Evolutionary conservation across 495 filamentous ascomycete genomes (phyloP), one percentile per base, ranked within the genome.

Genomic region (Aspergillus haitiensis): DNA sequence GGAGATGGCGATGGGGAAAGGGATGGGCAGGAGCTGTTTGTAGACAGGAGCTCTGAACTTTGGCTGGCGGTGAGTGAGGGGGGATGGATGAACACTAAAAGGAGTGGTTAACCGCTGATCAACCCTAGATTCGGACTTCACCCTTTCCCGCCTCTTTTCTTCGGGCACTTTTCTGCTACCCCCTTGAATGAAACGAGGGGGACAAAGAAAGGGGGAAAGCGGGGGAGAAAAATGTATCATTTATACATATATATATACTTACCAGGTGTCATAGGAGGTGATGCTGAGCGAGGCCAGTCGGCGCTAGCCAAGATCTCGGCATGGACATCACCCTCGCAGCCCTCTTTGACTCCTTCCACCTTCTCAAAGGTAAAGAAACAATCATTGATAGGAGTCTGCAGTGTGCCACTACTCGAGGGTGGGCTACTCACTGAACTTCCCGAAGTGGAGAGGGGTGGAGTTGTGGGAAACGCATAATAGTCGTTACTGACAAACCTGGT

Each of bases 231-330:
- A 27, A 27, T 27, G 21, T 27, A 27, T 27, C 21, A 27, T 47
- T 7, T 47, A 40, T 9, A 10, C 7, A 21, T 47, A 10, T 21
- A 10, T 2, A 47, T 21, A 15, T 42, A 87, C 91, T 74, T 88
- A 97, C 93, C 89, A 84, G 94, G 94, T 69, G 92, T 94, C 81
- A 98, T 82, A 8, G 91, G 91, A 58, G 94, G 92, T 21, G 92
- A 95, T 15, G 81, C 82, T 44, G 84, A 87, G 66, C 84, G 84
- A 39, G 85, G 75, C 87, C 89, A 95, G 59, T 93, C 89, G 64
- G 87, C 81, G 63, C 81, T 82, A 49, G 90, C 86, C 62, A 95
- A 83, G 67, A 85, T 86, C 77, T 94, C 87, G 42, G 87, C 82
- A 73, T 88, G 82, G 6, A 85, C 85, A 51, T 90, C 89, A 31